Evolutionary conservation across 768 basidiomycete species (phyloP), one percentile per base, ranked within the genome.

Genomic region (Krasilnikovozyma curviuscula): DNA sequence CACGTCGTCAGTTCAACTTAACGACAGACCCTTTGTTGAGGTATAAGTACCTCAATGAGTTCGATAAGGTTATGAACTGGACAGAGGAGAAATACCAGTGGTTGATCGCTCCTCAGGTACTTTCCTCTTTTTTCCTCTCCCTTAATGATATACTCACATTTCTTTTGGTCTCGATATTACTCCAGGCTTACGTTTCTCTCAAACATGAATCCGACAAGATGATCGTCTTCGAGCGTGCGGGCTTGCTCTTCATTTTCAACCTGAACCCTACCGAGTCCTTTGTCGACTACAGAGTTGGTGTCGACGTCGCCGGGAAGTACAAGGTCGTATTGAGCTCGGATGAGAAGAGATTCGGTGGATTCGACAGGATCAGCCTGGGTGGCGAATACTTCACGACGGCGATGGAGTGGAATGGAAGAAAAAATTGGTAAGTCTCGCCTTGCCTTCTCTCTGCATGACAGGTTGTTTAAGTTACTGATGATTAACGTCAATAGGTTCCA

Each of bases 1-100:
- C 93, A 19, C 79, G 93, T 33, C 77, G 93, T 23, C 93, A 97
- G 59, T 98, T 88, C 83, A 89, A 88, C 61, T 70, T 97, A 29
- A 77, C 83, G 41, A 91, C 93, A 61, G 86, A 98, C 60, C 55
- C 57, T 0, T 54, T 83, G 33, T 69, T 97, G 52, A 78, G 93
- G n/a, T 98, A 98, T 70, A 78, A 69, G 64, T 95, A 84, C 66
- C 71, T 98, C 49, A 85, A 91, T 67, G 78, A 81, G 59, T 98
- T 95, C 59, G 93, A 98, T 63, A 70, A 69, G 48, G 82, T 76
- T 14, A 95, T 98, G 85, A 91, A 98, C 65, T 69, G 72, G 54
- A 63, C 79, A 28, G 93, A 89, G 53, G 74, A 67, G n/a, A 68
- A 76, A 60, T 81, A 78, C 63, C 69, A 73, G 33, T 98, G 93